Evolutionary conservation across 768 basidiomycete genomes (phyloP).

Genomic region (Mycena amicta): DNA sequence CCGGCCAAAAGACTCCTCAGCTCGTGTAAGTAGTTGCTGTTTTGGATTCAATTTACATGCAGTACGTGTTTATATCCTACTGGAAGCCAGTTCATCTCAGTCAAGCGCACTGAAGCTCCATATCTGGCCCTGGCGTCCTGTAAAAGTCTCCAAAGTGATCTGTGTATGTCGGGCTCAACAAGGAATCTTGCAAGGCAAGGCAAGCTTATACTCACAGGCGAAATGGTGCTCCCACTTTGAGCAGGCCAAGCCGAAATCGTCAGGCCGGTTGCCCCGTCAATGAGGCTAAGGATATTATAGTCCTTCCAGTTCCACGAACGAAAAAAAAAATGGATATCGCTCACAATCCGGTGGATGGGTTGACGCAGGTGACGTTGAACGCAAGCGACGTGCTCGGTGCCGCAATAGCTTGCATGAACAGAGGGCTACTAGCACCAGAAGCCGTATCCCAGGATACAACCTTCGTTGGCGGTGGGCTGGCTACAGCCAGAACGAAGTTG

Average conservation of each 20-base stretch:
- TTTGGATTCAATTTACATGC: too few species aligned
- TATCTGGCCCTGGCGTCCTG: slow-evolving; percentile 2
- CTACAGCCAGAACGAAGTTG: slow-evolving; percentile 4
- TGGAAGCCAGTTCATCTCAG: too few species aligned
- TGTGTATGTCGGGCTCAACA: background rate
- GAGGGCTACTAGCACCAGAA: background rate
- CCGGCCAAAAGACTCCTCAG: too few species aligned
- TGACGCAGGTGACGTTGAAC: slow-evolving; percentile 7
- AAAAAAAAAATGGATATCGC: background rate
- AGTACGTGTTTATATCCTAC: too few species aligned
- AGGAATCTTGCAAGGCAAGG: background rate
- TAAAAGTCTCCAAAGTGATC: slow-evolving; percentile 11
- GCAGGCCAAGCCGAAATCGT: slow-evolving; percentile 6
- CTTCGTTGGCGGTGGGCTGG: background rate
- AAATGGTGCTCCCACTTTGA: slow-evolving; percentile 9
- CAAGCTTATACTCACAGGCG: slow-evolving; percentile 6
- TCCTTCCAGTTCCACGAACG: background rate
- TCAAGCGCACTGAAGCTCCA: slow-evolving; percentile 7
- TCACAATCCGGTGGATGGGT: background rate
- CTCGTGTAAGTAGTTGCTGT: too few species aligned
- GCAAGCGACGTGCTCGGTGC: background rate
- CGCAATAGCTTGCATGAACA: slow-evolving; percentile 5
- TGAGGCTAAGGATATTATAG: background rate
- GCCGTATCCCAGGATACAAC: slow-evolving; percentile 3
- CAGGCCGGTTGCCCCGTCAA: slow-evolving; percentile 2